phyloP scores from a whole-genome alignment of 2,329 filamentous ascomycete species.

The Sporothrix curviconia region DNA sequence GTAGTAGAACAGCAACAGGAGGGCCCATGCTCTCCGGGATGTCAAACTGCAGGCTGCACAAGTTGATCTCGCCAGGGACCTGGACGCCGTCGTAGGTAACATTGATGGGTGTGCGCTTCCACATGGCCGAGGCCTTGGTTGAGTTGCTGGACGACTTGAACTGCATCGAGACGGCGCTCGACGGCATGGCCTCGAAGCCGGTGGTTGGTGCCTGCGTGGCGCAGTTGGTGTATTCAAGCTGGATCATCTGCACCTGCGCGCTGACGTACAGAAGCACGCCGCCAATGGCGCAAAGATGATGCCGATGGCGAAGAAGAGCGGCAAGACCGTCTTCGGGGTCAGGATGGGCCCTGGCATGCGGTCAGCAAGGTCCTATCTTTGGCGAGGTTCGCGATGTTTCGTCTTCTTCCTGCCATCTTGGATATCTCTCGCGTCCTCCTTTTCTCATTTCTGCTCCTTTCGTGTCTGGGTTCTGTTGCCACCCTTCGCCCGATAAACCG shows the following conservation, averaged over 20 bases:
- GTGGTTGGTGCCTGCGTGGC: constrained; percentile 43
- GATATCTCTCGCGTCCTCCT: not conserved
- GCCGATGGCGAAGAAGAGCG: constrained; percentile 84
- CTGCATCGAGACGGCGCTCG: constrained; percentile 53
- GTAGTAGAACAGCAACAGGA: constrained; percentile 89
- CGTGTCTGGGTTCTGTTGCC: too few relatives aligned
- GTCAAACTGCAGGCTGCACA: constrained; percentile 71
- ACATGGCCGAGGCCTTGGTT: constrained; percentile 30
- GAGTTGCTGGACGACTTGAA: constrained; percentile 56
- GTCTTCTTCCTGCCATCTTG: constrained; percentile 13
- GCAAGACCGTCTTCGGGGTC: constrained; percentile 87
- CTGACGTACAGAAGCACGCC: constrained; percentile 82
- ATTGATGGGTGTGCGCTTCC: constrained; percentile 35
- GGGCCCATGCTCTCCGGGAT: constrained; percentile 73
- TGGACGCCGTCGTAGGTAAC: constrained; percentile 35
- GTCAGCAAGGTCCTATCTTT: too few relatives aligned
- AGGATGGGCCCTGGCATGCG: constrained; percentile 74
- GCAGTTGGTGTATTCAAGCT: constrained; percentile 86
- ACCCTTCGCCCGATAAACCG: too few relatives aligned
- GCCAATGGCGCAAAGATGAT: constrained; percentile 88
- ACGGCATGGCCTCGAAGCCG: constrained; percentile 46
- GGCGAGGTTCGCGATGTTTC: too few relatives aligned
- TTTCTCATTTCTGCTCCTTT: not conserved
- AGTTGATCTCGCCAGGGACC: constrained; percentile 28
- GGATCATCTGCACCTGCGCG: constrained; percentile 78